Conservation (phyloP, 106 monocot genomes). For the Acorus calamus region DNA sequence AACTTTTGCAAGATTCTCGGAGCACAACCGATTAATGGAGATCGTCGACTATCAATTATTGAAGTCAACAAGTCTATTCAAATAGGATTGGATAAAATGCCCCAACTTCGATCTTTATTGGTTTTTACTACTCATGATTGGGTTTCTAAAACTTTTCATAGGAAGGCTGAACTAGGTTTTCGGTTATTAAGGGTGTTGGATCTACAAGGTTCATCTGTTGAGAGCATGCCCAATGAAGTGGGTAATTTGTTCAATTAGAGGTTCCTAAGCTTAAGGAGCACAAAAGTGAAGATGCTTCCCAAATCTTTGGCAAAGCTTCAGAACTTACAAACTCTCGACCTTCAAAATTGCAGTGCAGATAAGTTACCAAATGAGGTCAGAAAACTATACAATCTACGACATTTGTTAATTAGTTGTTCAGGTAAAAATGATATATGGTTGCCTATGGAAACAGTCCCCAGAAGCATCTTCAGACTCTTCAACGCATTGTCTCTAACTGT, state of each 20-base stretch:
- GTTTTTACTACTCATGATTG: neutral
- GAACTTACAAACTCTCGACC: constrained; percentile 21
- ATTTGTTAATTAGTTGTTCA: constrained; percentile 4
- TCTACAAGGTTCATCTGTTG: constrained; percentile 1
- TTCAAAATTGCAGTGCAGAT: neutral
- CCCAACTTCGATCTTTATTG: constrained; percentile 11
- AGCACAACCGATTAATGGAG: too few species aligned
- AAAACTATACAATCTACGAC: too few species aligned
- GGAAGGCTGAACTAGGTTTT: neutral
- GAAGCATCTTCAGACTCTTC: constrained; percentile 11
- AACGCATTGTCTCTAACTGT: constrained; percentile 10
- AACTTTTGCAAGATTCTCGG: too few species aligned
- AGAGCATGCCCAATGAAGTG: constrained; percentile 10
- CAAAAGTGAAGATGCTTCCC: constrained; percentile 15
- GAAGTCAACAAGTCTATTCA: neutral
- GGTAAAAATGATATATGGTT: too few species aligned
- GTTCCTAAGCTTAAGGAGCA: constrained; percentile 13
- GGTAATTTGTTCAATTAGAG: constrained; percentile 12
- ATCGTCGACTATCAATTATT: neutral
- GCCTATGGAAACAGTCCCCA: neutral
- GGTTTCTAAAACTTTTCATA: neutral
- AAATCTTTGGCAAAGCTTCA: constrained; percentile 10
- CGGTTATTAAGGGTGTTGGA: constrained; percentile 4
- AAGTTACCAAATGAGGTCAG: constrained; percentile 8
- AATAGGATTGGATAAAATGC: too few species aligned